Conservation (phyloP, 164 flowering plant species). For the Echeveria elegans region DNA sequence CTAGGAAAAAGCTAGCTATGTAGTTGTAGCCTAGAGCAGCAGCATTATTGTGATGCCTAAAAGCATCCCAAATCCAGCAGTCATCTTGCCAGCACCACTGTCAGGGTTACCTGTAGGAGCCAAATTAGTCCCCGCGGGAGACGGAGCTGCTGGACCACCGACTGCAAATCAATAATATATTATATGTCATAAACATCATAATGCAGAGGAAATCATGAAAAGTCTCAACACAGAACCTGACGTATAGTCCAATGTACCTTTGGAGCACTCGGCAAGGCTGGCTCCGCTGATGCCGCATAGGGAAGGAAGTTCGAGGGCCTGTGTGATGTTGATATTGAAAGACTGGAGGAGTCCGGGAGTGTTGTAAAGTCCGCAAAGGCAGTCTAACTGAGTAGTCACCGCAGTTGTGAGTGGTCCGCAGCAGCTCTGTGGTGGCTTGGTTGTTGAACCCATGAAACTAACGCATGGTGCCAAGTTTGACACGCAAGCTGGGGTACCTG, state of each 20-base stretch:
- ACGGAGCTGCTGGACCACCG: too few species aligned
- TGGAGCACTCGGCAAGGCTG: slow-evolving; percentile 21
- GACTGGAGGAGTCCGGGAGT: slow-evolving; percentile 19
- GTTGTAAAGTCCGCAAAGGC: slow-evolving; percentile 51
- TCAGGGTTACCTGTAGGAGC: too few species aligned
- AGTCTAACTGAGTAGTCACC: slow-evolving; percentile 23
- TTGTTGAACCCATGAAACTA: slow-evolving; percentile 27
- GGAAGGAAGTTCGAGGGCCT: slow-evolving; percentile 32
- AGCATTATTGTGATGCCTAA: too few species aligned
- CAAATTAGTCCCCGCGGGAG: too few species aligned
- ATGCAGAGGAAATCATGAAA: too few species aligned
- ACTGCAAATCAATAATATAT: too few species aligned
- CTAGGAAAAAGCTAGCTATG: too few species aligned
- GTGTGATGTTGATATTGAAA: slow-evolving; percentile 26
- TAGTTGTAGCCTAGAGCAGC: too few species aligned
- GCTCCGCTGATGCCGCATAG: slow-evolving; percentile 25
- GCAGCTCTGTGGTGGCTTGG: slow-evolving; percentile 33
- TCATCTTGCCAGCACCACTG: too few species aligned
- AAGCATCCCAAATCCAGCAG: too few species aligned
- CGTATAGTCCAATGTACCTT: not conserved
- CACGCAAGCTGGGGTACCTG: slow-evolving; percentile 29
- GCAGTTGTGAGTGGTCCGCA: slow-evolving; percentile 38
- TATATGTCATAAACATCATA: too few species aligned
- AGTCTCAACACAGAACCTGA: too few species aligned
- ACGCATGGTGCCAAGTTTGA: slow-evolving; percentile 30